Percentiles rank a stretch among this genome's conserved stretches.
phyloP scores from a whole-genome alignment of 2,329 filamentous ascomycete genomes.

The Aspergillus thermomutatus region DNA sequence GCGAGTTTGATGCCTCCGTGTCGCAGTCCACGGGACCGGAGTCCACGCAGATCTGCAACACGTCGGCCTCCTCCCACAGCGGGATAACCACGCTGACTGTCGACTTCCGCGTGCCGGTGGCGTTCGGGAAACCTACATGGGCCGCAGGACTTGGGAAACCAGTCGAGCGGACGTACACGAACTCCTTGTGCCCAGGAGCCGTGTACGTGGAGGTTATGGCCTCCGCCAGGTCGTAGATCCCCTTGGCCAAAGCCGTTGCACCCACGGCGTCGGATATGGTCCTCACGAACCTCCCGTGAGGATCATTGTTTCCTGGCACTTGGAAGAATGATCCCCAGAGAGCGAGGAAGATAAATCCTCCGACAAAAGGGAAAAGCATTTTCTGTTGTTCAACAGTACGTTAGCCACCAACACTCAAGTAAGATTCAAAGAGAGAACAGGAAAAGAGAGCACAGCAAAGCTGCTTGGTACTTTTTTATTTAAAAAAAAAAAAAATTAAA shows the following conservation, averaged over 20 bases:
- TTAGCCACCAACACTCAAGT: background rate
- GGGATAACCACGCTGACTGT: slow-evolving; percentile 6
- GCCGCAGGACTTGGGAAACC: slow-evolving; percentile 1
- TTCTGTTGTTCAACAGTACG: slow-evolving; percentile 1
- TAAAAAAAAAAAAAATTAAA: too few relatives aligned
- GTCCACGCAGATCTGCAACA: background rate
- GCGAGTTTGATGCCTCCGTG: slow-evolving; percentile 6
- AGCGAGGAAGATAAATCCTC: slow-evolving; percentile 17
- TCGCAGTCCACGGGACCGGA: background rate
- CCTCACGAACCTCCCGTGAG: slow-evolving; percentile 15
- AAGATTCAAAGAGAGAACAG: background rate
- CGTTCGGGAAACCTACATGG: background rate
- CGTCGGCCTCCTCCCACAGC: slow-evolving; percentile 10
- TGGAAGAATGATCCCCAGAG: slow-evolving; percentile 23
- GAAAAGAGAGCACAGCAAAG: background rate
- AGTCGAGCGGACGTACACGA: slow-evolving; percentile 2
- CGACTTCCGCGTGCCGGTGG: background rate
- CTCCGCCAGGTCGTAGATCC: slow-evolving; percentile 14
- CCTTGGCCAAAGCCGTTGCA: slow-evolving; percentile 12
- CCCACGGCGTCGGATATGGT: slow-evolving; percentile 14
- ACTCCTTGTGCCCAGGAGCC: slow-evolving; percentile 4
- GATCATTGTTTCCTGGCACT: slow-evolving; percentile 18
- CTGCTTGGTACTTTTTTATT: background rate
- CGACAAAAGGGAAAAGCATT: slow-evolving; percentile 21
- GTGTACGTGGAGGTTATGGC: slow-evolving; percentile 1